These are phyloP conservation scores for Cladosporium sphaerospermum DNA, from an alignment of 2,329 filamentous ascomycete genomes.

Conservation along the genomic window DNA sequence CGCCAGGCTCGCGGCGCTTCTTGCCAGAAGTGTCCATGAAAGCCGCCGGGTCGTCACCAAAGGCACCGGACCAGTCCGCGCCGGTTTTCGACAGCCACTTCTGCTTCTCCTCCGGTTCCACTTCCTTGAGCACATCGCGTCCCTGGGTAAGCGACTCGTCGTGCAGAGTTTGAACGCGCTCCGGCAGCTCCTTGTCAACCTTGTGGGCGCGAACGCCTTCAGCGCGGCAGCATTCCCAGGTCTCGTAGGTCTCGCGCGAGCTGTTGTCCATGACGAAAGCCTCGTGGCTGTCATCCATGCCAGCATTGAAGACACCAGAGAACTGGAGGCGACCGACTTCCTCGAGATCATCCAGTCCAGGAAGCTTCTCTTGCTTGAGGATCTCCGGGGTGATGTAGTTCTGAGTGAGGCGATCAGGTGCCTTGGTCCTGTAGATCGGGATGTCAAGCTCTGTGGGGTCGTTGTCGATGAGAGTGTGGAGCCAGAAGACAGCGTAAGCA, in stretches of 20 bases:
- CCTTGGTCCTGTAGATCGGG: conserved; percentile 83
- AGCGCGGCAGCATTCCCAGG: conserved; percentile 84
- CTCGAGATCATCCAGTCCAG: conserved; percentile 68
- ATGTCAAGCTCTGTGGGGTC: conserved; percentile 72
- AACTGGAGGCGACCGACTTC: conserved; percentile 80
- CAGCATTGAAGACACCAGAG: conserved; percentile 75
- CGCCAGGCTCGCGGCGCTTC: conserved; percentile 52
- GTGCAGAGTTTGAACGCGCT: conserved; percentile 67
- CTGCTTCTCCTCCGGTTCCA: conserved; percentile 63
- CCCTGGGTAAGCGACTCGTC: conserved; percentile 73
- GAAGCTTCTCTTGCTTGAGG: conserved; percentile 51
- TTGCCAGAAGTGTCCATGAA: conserved; percentile 49
- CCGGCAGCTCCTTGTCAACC: conserved; percentile 68
- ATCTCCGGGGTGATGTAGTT: conserved; percentile 87
- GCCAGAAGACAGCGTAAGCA: conserved; percentile 76
- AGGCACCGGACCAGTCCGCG: conserved; percentile 80
- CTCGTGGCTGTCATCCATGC: conserved; percentile 80
- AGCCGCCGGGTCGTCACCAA: conserved; percentile 66
- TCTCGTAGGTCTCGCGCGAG: conserved; percentile 85
- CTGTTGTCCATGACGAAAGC: conserved; percentile 81
- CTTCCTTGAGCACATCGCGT: conserved; percentile 71
- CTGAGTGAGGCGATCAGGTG: conserved; percentile 69
- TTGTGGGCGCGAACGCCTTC: conserved; percentile 73
- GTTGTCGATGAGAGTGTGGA: conserved; percentile 76
- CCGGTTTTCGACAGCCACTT: conserved; percentile 76